Percentiles rank a stretch among this genome's conserved stretches.
phyloP scores from a whole-genome alignment of 257 asterid species.

The Jasminum sambac region DNA sequence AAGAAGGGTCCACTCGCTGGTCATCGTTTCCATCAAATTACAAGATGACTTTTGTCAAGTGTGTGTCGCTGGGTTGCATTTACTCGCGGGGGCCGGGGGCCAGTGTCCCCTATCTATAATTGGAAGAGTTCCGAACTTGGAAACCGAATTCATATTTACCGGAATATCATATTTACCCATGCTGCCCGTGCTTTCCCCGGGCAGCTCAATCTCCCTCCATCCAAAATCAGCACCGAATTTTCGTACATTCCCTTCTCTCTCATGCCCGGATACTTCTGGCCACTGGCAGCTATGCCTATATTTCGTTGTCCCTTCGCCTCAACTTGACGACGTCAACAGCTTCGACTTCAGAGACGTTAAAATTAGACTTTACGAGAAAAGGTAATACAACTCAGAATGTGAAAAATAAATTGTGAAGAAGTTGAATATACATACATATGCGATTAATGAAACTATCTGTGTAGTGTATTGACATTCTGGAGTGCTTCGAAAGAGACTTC shows the following conservation, averaged over 20 bases:
- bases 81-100: not conserved
- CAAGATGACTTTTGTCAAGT: no score
- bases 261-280: not conserved
- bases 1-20: no score
- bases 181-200: conserved; percentile 13
- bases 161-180: conserved; percentile 26
- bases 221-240: conserved; percentile 4
- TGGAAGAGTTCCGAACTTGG: conserved; percentile 1
- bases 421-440: not conserved
- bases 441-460: no score
- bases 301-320: not conserved
- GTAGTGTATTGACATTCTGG: conserved; percentile 14
- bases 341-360: not conserved
- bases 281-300: not conserved
- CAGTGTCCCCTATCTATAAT: conserved; percentile 20
- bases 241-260: not conserved
- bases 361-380: conserved; percentile 19
- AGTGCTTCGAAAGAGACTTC: not conserved
- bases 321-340: not conserved
- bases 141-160: not conserved
- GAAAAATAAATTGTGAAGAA: not conserved
- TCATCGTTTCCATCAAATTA: no score
- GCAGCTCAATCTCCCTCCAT: not conserved
- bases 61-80: not conserved
- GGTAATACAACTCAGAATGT: conserved; percentile 15